Percentiles rank a stretch among this genome's conserved stretches.
Conservation (phyloP, 495 filamentous ascomycete species). For the Aspergillus affinis region DNA sequence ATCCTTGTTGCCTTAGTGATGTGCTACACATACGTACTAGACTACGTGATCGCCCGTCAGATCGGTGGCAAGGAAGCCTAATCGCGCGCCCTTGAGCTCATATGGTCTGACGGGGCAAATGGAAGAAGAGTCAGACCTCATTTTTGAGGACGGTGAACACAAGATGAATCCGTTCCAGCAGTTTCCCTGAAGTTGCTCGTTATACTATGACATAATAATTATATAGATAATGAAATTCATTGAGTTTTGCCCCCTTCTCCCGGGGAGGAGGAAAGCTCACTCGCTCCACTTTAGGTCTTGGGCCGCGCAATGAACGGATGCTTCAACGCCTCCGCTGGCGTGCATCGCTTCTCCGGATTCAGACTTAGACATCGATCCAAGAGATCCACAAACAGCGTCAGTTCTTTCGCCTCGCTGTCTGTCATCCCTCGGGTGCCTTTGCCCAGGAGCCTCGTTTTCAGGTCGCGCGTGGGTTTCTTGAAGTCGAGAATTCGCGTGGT, state of each 20-base stretch:
- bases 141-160: neutral
- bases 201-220: slow-evolving; percentile 8
- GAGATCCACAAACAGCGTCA: slow-evolving; percentile 79
- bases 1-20: neutral
- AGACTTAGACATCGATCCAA: slow-evolving; percentile 83
- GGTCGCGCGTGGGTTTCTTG: slow-evolving; percentile 77
- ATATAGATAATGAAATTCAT: slow-evolving; percentile 1
- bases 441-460: slow-evolving; percentile 72
- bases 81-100: too few species aligned
- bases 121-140: too few species aligned
- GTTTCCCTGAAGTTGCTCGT: neutral
- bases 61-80: slow-evolving; percentile 1
- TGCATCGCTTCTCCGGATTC: slow-evolving; percentile 91
- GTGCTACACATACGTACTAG: neutral
- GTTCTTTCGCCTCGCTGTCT: slow-evolving; percentile 73
- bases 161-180: neutral
- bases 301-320: slow-evolving; percentile 72
- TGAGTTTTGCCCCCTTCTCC: neutral
- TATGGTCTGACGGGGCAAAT: neutral
- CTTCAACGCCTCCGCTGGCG: slow-evolving; percentile 79
- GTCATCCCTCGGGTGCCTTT: slow-evolving; percentile 68
- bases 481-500: slow-evolving; percentile 67
- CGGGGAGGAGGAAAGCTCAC: neutral
- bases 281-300: slow-evolving; percentile 16
- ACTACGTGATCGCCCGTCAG: neutral